Evolutionary conservation across 495 filamentous ascomycete genomes (phyloP).

Genomic region (Aspergillus biplanus): DNA sequence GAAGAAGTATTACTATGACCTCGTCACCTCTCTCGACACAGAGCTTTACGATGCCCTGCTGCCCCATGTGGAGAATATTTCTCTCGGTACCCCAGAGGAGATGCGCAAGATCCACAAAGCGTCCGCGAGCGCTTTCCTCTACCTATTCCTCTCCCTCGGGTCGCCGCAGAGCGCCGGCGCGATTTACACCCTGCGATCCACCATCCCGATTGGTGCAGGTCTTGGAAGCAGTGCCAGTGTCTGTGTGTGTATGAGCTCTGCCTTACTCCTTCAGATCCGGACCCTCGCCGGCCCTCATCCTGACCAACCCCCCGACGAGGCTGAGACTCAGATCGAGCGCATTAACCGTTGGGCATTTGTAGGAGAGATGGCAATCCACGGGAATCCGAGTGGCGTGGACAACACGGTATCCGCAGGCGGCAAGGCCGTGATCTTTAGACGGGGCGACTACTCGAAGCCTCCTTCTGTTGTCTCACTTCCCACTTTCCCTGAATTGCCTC

Average conservation of each 20-base stretch:
- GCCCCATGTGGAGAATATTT: slow-evolving; percentile 73
- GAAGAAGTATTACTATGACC: slow-evolving; percentile 90
- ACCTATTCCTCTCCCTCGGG: slow-evolving; percentile 88
- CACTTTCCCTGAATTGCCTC: slow-evolving; percentile 86
- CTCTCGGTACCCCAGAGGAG: slow-evolving; percentile 61
- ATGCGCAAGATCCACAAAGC: slow-evolving; percentile 77
- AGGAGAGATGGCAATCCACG: slow-evolving; percentile 94
- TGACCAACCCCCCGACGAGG: slow-evolving; percentile 82
- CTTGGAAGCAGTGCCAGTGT: slow-evolving; percentile 93
- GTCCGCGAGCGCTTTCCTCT: slow-evolving; percentile 84
- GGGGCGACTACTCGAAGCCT: slow-evolving; percentile 75
- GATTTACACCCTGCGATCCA: slow-evolving; percentile 89
- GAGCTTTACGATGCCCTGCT: slow-evolving; percentile 78
- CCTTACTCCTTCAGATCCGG: slow-evolving; percentile 84
- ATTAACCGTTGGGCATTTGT: slow-evolving; percentile 99
- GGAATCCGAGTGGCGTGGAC: slow-evolving; percentile 94
- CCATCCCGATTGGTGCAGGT: slow-evolving; percentile 89
- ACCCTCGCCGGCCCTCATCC: slow-evolving; percentile 85
- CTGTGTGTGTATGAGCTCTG: slow-evolving; percentile 83
- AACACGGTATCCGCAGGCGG: slow-evolving; percentile 95
- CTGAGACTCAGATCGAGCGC: slow-evolving; percentile 81
- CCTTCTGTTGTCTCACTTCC: slow-evolving; percentile 75
- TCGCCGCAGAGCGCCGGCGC: slow-evolving; percentile 75
- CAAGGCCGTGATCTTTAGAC: slow-evolving; percentile 88
- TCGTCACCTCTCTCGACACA: slow-evolving; percentile 80